phyloP scores from a whole-genome alignment of 2,329 filamentous ascomycete genomes.

The Cercospora sp. region DNA sequence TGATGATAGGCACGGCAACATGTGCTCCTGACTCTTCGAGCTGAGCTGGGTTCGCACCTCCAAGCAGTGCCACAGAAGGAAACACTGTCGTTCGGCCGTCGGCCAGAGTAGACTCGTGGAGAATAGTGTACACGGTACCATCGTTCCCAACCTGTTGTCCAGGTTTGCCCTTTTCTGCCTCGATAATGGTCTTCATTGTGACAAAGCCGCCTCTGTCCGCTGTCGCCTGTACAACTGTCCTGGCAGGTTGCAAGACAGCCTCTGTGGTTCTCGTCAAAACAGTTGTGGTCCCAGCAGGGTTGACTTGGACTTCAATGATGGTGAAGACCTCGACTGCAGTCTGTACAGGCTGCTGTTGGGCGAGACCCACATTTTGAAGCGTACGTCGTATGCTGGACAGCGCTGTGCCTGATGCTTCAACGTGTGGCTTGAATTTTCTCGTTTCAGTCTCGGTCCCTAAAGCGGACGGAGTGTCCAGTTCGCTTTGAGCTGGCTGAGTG shows the following conservation, averaged over 20 bases:
- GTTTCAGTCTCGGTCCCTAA: neutral
- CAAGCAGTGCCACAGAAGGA: neutral
- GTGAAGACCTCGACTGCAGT: neutral
- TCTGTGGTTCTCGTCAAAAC: slow-evolving; percentile 4
- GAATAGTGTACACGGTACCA: neutral
- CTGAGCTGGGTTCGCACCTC: neutral
- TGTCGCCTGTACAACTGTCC: neutral
- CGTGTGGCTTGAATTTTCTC: neutral
- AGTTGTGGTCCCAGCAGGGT: neutral
- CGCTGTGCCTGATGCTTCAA: neutral
- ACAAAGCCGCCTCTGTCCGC: slow-evolving; percentile 2
- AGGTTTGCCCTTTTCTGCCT: neutral
- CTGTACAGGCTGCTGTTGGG: neutral
- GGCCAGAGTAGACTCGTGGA: neutral
- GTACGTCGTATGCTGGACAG: neutral
- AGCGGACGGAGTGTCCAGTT: neutral
- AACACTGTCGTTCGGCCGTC: neutral
- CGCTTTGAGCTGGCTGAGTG: neutral
- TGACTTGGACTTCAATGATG: slow-evolving; percentile 3
- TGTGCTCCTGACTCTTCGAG: neutral
- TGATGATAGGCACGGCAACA: neutral
- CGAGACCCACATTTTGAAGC: neutral
- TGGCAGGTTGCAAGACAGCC: neutral
- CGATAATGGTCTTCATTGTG: neutral
- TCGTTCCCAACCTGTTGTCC: neutral